Base-by-base conservation (phyloP, 2,329 filamentous ascomycete genomes). In the Diaporthe sp. region DNA sequence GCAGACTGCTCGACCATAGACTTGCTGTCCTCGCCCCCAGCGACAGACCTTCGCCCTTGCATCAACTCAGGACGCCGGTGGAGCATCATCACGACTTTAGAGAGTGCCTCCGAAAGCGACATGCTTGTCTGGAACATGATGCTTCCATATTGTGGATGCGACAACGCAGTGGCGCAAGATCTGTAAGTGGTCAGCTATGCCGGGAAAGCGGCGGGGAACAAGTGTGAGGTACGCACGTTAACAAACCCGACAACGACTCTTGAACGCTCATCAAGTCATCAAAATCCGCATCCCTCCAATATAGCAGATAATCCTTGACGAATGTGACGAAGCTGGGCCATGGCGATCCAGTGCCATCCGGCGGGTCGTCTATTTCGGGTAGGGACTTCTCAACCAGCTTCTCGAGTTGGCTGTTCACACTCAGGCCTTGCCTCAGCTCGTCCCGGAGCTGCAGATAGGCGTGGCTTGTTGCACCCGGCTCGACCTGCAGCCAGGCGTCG, bases 1-100 rank as follows among this genome's bases (percentile, higher is more conserved):
- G 95, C 95, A 2, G 95, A 95, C 37, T 93, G 92, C 83, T 98
- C 96, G 15, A 96, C 95, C 55, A 98, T 89, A 2, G 95, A 91
- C 82, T 92, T 95, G 79, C 94, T 91, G 79, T 92, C 91, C 71
- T 93, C 92, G 37, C 93, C 92, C 34, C 92, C 93, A 12, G 88
- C 88, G 19, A 90, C 87, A 17, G 84, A 81, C 44, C 84, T 77
- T 85, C 85, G n/a, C 95, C 86, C 79, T 92, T 90, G 90, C 68
- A 94, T 93, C 61, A 98, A 87, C 77, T 97, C 93, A 0, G 95
- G 95, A 72, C 92, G 91, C 77, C 93, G 93, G 82, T 96, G 95
- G 53, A 98, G 89, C 71, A 92, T 93, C 86, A 98, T 95, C 37
- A 96, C 96, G 74, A 98, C 89, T 78, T 93, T 92, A 12, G 95